phyloP scores from a whole-genome alignment of 139 green algal species.

The Volvox reticuliferus region DNA sequence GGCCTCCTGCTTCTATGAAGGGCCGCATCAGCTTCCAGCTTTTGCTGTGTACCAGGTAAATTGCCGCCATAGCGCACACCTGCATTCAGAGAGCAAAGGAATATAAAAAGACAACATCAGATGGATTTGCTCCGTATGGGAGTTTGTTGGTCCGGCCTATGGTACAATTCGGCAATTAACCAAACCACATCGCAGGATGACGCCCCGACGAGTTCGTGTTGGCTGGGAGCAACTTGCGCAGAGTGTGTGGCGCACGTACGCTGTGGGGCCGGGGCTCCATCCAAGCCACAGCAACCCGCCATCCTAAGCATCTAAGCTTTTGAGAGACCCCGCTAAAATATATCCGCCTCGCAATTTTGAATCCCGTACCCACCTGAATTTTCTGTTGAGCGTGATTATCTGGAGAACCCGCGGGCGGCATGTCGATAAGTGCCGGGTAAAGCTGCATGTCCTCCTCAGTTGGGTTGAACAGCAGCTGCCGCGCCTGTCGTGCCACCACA shows the following conservation, averaged over 20 bases:
- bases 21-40: conserved; percentile 47
- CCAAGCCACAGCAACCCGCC: too few species aligned
- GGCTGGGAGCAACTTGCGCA: too few species aligned
- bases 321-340: too few species aligned
- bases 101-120: not conserved
- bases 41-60: conserved; percentile 63
- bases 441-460: conserved; percentile 54
- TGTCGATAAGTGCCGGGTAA: conserved; percentile 55
- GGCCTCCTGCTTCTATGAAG: conserved; percentile 62
- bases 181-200: too few species aligned
- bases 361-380: conserved; percentile 35
- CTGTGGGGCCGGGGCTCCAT: too few species aligned
- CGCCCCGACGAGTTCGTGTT: too few species aligned
- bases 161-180: too few species aligned
- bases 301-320: too few species aligned
- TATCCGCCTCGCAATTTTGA: not conserved
- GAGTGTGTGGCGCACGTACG: too few species aligned
- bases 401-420: conserved; percentile 14
- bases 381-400: conserved; percentile 41
- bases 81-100: not conserved
- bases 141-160: too few species aligned
- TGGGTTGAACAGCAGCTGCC: conserved; percentile 54
- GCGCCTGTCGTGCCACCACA: conserved; percentile 41
- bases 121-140: too few species aligned
- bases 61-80: conserved; percentile 41